Evolutionary conservation across 495 filamentous ascomycete genomes (phyloP).

Genomic region (Tuber microsphaerosporum): DNA sequence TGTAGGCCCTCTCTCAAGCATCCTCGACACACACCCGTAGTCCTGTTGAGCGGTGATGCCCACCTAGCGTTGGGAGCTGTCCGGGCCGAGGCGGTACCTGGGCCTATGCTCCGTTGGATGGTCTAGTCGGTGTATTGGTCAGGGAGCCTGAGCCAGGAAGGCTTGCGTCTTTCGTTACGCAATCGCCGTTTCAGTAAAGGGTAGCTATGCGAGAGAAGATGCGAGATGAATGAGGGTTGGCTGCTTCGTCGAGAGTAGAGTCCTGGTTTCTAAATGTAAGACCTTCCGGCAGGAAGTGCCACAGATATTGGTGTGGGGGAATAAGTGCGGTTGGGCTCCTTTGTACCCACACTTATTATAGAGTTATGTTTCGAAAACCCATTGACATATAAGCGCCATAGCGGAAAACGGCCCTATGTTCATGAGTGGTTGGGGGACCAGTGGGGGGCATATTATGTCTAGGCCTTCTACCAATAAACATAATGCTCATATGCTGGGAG

Average conservation of each 20-base stretch:
- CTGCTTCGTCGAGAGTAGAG: constrained; percentile 43
- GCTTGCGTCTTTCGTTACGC: background rate
- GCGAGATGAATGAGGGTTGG: constrained; percentile 27
- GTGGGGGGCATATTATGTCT: too few species aligned
- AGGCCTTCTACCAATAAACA: constrained; percentile 39
- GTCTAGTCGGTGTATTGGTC: constrained; percentile 43
- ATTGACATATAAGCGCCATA: constrained; percentile 42
- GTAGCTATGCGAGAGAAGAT: constrained; percentile 45
- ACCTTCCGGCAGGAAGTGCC: background rate
- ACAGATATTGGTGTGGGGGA: constrained; percentile 24
- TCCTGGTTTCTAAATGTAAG: constrained; percentile 45
- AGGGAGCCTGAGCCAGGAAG: background rate
- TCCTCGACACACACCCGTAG: constrained; percentile 16
- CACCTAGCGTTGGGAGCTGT: constrained; percentile 5
- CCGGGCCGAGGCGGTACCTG: constrained; percentile 4
- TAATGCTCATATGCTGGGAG: constrained; percentile 12
- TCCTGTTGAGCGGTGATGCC: constrained; percentile 10
- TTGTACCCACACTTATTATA: constrained; percentile 41
- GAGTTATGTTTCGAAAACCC: constrained; percentile 38
- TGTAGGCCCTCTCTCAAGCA: constrained; percentile 44
- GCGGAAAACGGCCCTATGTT: constrained; percentile 40
- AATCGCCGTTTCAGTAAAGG: constrained; percentile 16
- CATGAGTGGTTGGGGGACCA: too few species aligned
- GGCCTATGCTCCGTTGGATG: constrained; percentile 18
- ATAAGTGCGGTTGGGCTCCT: constrained; percentile 27